A percentile compares a stretch with the other conserved stretches of the same genome.
phyloP scores from a whole-genome alignment of 495 filamentous ascomycete genomes.

The Neurospora pannonica region DNA sequence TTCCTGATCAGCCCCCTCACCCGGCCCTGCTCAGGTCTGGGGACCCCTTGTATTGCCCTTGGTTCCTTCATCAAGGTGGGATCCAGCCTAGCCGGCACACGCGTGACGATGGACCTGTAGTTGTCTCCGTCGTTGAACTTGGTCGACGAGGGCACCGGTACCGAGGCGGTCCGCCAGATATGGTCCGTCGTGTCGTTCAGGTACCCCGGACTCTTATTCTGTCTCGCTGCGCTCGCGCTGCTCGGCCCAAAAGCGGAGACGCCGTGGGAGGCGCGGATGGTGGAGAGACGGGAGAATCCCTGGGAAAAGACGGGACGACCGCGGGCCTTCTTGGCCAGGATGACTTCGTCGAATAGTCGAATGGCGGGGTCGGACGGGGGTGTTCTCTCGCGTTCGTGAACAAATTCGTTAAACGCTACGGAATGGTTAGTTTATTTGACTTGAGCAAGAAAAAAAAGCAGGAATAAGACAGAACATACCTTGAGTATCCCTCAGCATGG shows the following conservation, averaged over 20 bases:
- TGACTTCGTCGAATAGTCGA: slow-evolving; percentile 90
- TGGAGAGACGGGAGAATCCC: slow-evolving; percentile 44
- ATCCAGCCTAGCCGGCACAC: slow-evolving; percentile 74
- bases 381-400: slow-evolving; percentile 75
- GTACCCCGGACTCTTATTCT: slow-evolving; percentile 51
- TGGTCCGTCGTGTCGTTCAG: slow-evolving; percentile 82
- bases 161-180: slow-evolving; percentile 82
- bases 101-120: slow-evolving; percentile 40
- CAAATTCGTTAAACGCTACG: slow-evolving; percentile 88
- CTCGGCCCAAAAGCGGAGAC: slow-evolving; percentile 24
- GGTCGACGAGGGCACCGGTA: slow-evolving; percentile 61
- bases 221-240: slow-evolving; percentile 22
- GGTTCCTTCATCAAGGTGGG: slow-evolving; percentile 81
- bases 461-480: slow-evolving; percentile 38
- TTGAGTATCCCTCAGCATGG: slow-evolving; percentile 86
- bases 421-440: background rate
- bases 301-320: slow-evolving; percentile 47
- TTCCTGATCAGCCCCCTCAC: slow-evolving; percentile 53
- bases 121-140: slow-evolving; percentile 57
- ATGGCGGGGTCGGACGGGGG: slow-evolving; percentile 51
- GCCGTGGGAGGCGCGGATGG: slow-evolving; percentile 35
- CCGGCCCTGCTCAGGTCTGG: slow-evolving; percentile 51
- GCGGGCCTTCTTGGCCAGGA: slow-evolving; percentile 86
- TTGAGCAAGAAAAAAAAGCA: slow-evolving; percentile 7
- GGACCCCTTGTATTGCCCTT: slow-evolving; percentile 64